Evolutionary conservation across 306 rosid genomes (phyloP).

Genomic region (Arachis stenosperma): DNA sequence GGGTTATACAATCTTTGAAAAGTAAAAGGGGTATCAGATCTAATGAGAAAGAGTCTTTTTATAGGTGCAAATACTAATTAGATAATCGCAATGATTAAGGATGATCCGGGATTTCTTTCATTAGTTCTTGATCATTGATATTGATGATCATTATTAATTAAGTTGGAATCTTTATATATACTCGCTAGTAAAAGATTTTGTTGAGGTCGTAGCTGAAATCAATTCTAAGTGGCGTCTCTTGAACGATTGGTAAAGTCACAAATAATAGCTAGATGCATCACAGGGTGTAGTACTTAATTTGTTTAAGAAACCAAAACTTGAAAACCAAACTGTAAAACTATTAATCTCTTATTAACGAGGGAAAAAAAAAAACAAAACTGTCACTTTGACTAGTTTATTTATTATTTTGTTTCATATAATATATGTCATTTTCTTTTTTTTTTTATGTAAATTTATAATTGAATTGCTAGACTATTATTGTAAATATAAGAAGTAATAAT

Average conservation of each 20-base stretch:
- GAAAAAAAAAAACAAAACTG: too few relatives aligned
- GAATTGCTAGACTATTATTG: too few relatives aligned
- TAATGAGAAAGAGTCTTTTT: background rate
- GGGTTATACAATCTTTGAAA: background rate
- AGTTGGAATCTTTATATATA: background rate
- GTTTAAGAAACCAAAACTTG: background rate
- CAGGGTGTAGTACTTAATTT: background rate
- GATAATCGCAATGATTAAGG: background rate
- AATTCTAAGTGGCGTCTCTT: slow-evolving; percentile 11
- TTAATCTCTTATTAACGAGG: too few relatives aligned
- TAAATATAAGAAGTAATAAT: too few relatives aligned
- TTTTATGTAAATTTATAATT: too few relatives aligned
- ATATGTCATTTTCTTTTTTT: too few relatives aligned
- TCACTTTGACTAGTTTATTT: too few relatives aligned
- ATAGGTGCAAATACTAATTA: background rate
- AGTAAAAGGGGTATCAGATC: background rate
- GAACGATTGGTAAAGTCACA: slow-evolving; percentile 30
- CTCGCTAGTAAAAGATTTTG: background rate
- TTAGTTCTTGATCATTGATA: background rate
- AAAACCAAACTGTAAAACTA: background rate
- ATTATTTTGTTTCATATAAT: too few relatives aligned
- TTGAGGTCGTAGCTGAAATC: background rate
- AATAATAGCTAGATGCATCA: background rate
- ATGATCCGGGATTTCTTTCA: background rate
- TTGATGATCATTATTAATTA: background rate